Evolutionary conservation across 73 alveolate species (phyloP), one percentile per base, ranked within the genome.

Genomic region (Paramecium primaurelia): DNA sequence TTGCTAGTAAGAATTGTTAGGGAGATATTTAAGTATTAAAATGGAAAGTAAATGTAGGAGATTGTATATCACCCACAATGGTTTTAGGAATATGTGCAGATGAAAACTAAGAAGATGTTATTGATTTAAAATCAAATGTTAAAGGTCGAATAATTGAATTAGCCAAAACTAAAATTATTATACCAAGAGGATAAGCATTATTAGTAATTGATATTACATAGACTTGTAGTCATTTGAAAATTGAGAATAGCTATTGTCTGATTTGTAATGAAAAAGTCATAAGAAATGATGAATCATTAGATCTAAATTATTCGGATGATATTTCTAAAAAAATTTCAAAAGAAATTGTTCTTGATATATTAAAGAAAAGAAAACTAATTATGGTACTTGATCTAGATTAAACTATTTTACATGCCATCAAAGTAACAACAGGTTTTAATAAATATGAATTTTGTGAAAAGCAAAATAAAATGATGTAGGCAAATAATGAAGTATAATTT

Each of bases 341-440:
- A 49, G 91, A 80, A 26, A 22, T 47, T 7, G 73, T 80, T 2
- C 28, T 26, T 45, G 75, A 80, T 10, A 80, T 80, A 25, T 45
- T 80, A 14, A 49, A 45, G 8, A 80, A 80, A 49, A 80, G 58
- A 38, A 80, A 80, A 80, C 58, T 80, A 4, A 47, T 80, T 0
- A 80, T 80, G 91, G 91, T 80, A n/a, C 30, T 80, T 3, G 91
- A 80, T 45, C 26, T 80, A 26, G 91, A 80, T 80, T 47, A 80
- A 49, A 80, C 91, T 26, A 80, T 80, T 22, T 36, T 80, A 45
- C 91, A 80, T 47, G 91, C 91, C 11, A 80, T 80, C 0, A 80
- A 80, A 42, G 34, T 44, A 20, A 45, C 34, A 9, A 25, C 47
- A 26, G 25, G n/a, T 7, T 80, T 28, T 26, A 80, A 80, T 80